Evolutionary conservation across 305 asterid genomes (phyloP).

Genomic region (Fraxinus sp.): DNA sequence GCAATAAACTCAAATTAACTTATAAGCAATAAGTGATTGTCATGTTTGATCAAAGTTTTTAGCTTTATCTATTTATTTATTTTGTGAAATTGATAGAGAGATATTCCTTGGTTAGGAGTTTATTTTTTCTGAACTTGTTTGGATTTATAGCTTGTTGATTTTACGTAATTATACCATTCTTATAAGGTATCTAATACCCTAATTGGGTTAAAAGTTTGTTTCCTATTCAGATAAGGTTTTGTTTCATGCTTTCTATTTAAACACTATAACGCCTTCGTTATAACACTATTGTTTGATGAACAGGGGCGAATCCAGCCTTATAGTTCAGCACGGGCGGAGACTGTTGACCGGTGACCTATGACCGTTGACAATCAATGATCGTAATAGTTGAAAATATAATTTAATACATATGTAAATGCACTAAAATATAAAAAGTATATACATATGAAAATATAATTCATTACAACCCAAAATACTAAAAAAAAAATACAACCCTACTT

Average conservation of each 20-base stretch:
- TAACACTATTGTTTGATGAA: background rate
- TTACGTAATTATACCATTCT: background rate
- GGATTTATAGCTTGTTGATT: background rate
- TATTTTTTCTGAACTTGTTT: background rate
- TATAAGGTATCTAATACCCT: background rate
- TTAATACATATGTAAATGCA: no score
- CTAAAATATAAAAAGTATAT: no score
- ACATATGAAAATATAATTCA: no score
- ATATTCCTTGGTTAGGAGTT: background rate
- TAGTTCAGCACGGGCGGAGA: no score
- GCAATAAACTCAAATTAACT: slow-evolving; percentile 23
- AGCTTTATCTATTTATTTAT: background rate
- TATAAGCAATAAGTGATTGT: background rate
- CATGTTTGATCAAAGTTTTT: background rate
- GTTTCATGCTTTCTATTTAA: background rate
- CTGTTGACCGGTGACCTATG: no score
- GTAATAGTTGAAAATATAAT: no score
- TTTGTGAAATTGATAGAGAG: background rate
- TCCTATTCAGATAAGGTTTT: background rate
- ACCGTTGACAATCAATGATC: no score
- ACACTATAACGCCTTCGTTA: background rate
- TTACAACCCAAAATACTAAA: no score
- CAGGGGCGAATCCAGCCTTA: no score
- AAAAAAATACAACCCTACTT: no score
- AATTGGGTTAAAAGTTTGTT: background rate